phyloP scores from a whole-genome alignment of 768 basidiomycete species.

The Boletus pseudopeckii region DNA sequence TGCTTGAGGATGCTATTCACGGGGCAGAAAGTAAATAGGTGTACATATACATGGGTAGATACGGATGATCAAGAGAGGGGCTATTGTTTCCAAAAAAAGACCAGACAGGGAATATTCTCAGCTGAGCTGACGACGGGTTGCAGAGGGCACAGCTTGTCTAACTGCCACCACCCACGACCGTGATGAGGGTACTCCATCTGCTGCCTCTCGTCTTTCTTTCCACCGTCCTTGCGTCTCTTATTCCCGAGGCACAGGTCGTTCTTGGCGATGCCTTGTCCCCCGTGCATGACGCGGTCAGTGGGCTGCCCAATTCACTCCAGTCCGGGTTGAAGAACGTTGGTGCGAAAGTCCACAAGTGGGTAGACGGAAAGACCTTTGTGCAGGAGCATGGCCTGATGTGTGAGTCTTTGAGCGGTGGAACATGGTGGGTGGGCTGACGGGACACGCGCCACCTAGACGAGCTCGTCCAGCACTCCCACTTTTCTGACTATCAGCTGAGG shows the following conservation, averaged over 20 bases:
- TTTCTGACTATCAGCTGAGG: slow-evolving; percentile 54
- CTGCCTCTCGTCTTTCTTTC: slow-evolving; percentile 36
- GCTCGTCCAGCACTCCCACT: slow-evolving; percentile 52
- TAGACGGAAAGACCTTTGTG: slow-evolving; percentile 61
- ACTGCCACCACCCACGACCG: slow-evolving; percentile 7
- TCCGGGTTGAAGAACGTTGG: slow-evolving; percentile 40
- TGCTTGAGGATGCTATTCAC: slow-evolving; percentile 43
- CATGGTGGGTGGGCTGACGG: not conserved
- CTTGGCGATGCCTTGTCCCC: slow-evolving; percentile 31
- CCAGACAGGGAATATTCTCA: not conserved
- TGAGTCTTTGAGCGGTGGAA: slow-evolving; percentile 39
- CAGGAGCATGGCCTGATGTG: slow-evolving; percentile 70
- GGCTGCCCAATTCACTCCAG: slow-evolving; percentile 43
- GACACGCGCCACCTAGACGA: slow-evolving; percentile 44
- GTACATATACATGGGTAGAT: not conserved
- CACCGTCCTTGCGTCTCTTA: slow-evolving; percentile 36
- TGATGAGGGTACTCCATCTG: slow-evolving; percentile 40
- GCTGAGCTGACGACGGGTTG: not conserved
- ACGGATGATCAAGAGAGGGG: not conserved
- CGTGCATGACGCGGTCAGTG: slow-evolving; percentile 26
- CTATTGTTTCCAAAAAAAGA: not conserved
- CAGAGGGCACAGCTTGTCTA: not conserved
- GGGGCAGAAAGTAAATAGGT: not conserved
- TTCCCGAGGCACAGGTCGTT: slow-evolving; percentile 44
- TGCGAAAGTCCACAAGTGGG: slow-evolving; percentile 57